Base-by-base conservation (phyloP, 306 rosid genomes). In the Phaseolus lunatus region DNA sequence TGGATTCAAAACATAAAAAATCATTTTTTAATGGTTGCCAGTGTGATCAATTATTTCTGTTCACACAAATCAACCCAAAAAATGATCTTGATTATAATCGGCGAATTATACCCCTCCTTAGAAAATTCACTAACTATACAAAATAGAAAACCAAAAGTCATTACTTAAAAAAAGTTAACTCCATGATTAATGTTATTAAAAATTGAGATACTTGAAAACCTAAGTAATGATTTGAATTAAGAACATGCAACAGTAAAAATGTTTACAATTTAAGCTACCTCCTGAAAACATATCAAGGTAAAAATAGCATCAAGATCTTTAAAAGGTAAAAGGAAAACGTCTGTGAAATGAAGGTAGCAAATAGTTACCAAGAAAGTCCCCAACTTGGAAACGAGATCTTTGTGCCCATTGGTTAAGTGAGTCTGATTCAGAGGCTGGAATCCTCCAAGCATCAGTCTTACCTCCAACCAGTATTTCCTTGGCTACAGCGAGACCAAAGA, bases 361-460 rank as follows among this genome's bases (percentile, higher is more conserved):
- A 11, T 80, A 91, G 2, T 39, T 39, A 39, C 96, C 88, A 2
- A 92, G 97, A 73, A 77, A 50, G 57, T 94, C 96, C 1, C 94
- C 96, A 26, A 88, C 67, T 68, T 72, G 85, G 61, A 94, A 92
- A 0, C 97, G 91, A 48, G 75, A 22, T 37, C 7, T 85, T 74
- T 78, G 75, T 0, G 98, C 94, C 96, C 97, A 94, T 75, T 90
- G 79, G 78, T 86, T 87, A 79, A 92, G 96, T 3, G 97, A 75
- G 0, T 85, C 81, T 4, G 94, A 69, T 78, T 85, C 76, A 14
- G 97, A 87, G 33, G 98, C 50, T 0, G 98, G 93, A 75, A 94
- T 45, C 29, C 75, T 83, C 98, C 96, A 94, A 14, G 93, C 80
- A 26, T 79, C 87, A 3, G 78, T 7, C 37, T 84, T 94, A 53